Evolutionary conservation across 441 rosid species (phyloP), one percentile per base, ranked within the genome.

Genomic region (Pelargonium myrrhifolium): DNA sequence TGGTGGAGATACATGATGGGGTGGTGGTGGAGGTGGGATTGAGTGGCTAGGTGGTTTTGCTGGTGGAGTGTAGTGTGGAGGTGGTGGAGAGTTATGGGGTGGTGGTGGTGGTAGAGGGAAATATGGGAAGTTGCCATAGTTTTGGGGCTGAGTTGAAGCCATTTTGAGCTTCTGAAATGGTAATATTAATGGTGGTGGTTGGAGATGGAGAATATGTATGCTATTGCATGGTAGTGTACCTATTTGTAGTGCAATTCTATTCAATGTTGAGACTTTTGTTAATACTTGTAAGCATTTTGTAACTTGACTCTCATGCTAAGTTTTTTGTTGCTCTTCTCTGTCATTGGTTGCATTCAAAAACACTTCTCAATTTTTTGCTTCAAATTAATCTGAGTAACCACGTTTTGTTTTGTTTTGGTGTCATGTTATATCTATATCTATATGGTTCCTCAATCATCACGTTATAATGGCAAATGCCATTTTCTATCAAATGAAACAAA

Each of bases 251-350:
- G 61, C 24, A 31, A 31, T 31, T 31, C 37, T 31, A 31, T 31
- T 31, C 4, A 31, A 31, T 31, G 37, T 31, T 31, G 37, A 31
- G 37, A 31, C 37, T 31, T 4, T 31, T 31, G 76, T 71, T 72
- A 53, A 68, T 77, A 76, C 86, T 83, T 85, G 70, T 75, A 86
- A 76, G 87, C 64, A 63, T 85, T 51, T 18, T 67, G 71, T 81
- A 40, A 78, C 90, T 82, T 85, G 69, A 70, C 87, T 67, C 75
- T 69, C 72, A 81, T 72, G 84, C 87, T 65, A 82, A 83, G 86
- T 43, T 72, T 78, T 74, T 62, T 37, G 66, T 49, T 63, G 61
- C 73, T 74, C 37, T 7, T 31, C 37, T 31, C 37, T 64, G 81
- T 65, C 78, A 43, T 79, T 76, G 87, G 71, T 81, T 83, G 82